A percentile compares a stretch with the other conserved stretches of the same genome.
phyloP scores from a whole-genome alignment of 2,329 filamentous ascomycete species.

The Diaporthe eres region DNA sequence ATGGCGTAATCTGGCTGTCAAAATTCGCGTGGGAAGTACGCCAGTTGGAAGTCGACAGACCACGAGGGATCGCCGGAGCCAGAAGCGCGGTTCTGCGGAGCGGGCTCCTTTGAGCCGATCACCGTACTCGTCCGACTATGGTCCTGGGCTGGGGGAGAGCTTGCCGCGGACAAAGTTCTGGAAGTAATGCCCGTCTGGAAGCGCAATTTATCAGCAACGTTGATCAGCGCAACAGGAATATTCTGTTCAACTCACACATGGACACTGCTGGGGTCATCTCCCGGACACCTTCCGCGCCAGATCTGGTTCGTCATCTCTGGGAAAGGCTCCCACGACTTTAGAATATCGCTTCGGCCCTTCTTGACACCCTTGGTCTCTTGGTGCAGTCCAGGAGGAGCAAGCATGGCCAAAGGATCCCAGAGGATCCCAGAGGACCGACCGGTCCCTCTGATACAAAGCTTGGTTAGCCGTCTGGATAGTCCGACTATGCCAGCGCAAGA shows the following conservation, averaged over 20 bases:
- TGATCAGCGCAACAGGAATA: neutral
- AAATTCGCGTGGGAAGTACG: too few relatives aligned
- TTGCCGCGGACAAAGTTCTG: constrained; percentile 47
- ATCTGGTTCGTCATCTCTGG: neutral
- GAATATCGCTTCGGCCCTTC: constrained; percentile 61
- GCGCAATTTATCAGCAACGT: neutral
- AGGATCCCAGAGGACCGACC: neutral
- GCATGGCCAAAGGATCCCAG: too few relatives aligned
- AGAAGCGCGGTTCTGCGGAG: too few relatives aligned
- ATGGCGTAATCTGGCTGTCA: too few relatives aligned
- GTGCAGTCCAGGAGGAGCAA: constrained; percentile 18
- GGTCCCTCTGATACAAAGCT: neutral
- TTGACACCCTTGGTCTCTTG: constrained; percentile 35
- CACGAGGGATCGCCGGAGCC: too few relatives aligned
- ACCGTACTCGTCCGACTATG: neutral
- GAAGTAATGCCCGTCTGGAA: constrained; percentile 51
- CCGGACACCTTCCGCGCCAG: constrained; percentile 41
- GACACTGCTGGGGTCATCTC: constrained; percentile 33
- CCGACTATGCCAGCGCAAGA: too few relatives aligned
- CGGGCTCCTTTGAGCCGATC: neutral
- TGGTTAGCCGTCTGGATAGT: neutral
- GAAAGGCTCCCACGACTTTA: constrained; percentile 41
- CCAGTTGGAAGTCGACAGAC: too few relatives aligned
- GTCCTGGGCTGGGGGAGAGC: constrained; percentile 45
- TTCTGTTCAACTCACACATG: constrained; percentile 47